Percentiles rank a stretch among this genome's conserved stretches.
These are phyloP conservation scores for Arxiozyma slooffiae DNA, from an alignment of 1,139 yeast genomes.

Conservation along the genomic window DNA sequence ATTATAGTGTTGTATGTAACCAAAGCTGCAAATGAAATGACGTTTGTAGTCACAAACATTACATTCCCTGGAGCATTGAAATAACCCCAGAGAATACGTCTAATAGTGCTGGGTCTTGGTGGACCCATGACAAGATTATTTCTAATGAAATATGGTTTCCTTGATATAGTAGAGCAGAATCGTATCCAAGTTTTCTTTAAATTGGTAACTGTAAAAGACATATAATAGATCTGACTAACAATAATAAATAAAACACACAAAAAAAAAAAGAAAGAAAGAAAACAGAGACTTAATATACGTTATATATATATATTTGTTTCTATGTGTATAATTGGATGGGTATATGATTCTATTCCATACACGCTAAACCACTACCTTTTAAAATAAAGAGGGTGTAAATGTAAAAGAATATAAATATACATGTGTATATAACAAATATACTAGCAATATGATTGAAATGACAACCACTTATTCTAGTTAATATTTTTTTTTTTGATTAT, in stretches of 20 bases:
- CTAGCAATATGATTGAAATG: neutral
- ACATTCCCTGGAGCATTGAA: slow-evolving; percentile 29
- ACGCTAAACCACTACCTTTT: too few species aligned
- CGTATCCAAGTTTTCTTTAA: neutral
- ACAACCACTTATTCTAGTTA: neutral
- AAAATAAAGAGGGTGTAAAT: too few species aligned
- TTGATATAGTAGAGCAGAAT: slow-evolving; percentile 1
- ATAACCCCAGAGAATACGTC: slow-evolving; percentile 21
- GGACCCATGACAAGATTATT: neutral
- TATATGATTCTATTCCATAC: too few species aligned
- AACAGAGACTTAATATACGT: too few species aligned
- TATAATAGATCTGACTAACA: too few species aligned
- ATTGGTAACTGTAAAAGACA: neutral
- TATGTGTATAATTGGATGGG: too few species aligned
- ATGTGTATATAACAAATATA: neutral
- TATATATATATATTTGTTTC: too few species aligned
- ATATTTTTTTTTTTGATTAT: too few species aligned
- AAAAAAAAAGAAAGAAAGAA: too few species aligned
- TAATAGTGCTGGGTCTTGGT: slow-evolving; percentile 1
- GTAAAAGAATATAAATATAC: neutral
- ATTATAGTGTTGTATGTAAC: slow-evolving; percentile 24
- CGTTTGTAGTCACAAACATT: slow-evolving; percentile 28
- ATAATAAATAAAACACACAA: too few species aligned
- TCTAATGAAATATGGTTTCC: neutral
- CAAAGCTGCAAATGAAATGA: slow-evolving; percentile 25